Conservation (phyloP, 495 filamentous ascomycete species). For the Copromyces sp. region DNA sequence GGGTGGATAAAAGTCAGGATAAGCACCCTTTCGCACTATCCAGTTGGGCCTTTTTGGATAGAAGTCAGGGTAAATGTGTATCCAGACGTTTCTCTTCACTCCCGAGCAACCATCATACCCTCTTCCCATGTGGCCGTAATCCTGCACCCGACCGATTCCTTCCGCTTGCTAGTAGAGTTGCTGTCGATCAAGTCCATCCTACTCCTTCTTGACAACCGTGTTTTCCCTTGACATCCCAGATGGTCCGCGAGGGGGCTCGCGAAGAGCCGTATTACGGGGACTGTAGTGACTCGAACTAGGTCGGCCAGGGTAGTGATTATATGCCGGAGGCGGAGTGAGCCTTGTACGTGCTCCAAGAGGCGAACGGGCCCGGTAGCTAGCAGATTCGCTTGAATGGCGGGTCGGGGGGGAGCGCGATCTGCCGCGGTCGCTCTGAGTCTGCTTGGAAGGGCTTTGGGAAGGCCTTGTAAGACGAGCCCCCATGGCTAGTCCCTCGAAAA, state of each 20-base stretch:
- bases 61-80: background rate
- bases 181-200: background rate
- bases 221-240: background rate
- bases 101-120: background rate
- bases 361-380: slow-evolving; percentile 11
- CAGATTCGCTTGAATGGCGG: background rate
- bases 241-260: background rate
- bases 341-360: slow-evolving; percentile 1
- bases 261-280: background rate
- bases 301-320: background rate
- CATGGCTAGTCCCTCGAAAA: slow-evolving; percentile 22
- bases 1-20: background rate
- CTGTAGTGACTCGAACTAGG: slow-evolving; percentile 4
- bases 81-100: background rate
- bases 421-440: background rate
- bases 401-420: background rate
- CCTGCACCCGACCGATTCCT: background rate
- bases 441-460: background rate
- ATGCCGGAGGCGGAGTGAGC: background rate
- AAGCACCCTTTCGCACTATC: background rate
- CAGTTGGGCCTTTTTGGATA: background rate
- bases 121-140: background rate
- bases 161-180: background rate
- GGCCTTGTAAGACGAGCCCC: slow-evolving; percentile 11
- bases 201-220: background rate